Evolutionary conservation across 345 rosid species (phyloP), one percentile per base, ranked within the genome.

Genomic region (Excoecaria agallocha): DNA sequence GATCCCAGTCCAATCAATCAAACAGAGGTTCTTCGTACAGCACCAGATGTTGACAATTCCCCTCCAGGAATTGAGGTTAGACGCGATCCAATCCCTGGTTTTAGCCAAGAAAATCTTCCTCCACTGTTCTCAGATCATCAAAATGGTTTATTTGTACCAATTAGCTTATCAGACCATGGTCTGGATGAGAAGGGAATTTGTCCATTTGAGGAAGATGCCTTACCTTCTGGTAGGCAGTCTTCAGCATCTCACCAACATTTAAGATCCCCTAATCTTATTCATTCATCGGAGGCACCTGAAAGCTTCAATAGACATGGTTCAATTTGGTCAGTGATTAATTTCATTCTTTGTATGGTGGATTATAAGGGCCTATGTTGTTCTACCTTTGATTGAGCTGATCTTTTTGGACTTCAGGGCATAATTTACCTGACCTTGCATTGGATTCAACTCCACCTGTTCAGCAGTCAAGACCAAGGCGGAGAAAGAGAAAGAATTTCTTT

Each of bases 391-490:
- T 58, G 58, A 67, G 59, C 45, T 49, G 46, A 35, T 20, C 25
- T 68, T 73, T 43, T 49, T 62, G 8, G 76, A 30, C 78, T 68
- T 71, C 79, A 94, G 98, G 75, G 68, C 80, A 79, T 76, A 60
- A 70, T 57, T 82, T 93, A 75, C 92, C 93, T 76, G 86, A 82
- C 35, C 73, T 92, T 66, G 86, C 54, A 52, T 74, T 92, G 41
- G 83, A 80, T 76, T 79, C 97, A 20, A 74, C 85, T 74, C 97
- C 98, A 74, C 91, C 85, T 5, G 82, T 66, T 71, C 84, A 69
- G 75, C 84, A 78, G 74, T 87, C 85, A 54, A 66, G 52, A 80
- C 68, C 46, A 58, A 81, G 80, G 81, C 54, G 38, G 39, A 76
- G 76, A n/a, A 80, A 57, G 77, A 92, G 86, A 82, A 84, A 87